Evolutionary conservation across 805 yeast genomes (phyloP), one percentile per base, ranked within the genome.

Genomic region (Candida ficus): DNA sequence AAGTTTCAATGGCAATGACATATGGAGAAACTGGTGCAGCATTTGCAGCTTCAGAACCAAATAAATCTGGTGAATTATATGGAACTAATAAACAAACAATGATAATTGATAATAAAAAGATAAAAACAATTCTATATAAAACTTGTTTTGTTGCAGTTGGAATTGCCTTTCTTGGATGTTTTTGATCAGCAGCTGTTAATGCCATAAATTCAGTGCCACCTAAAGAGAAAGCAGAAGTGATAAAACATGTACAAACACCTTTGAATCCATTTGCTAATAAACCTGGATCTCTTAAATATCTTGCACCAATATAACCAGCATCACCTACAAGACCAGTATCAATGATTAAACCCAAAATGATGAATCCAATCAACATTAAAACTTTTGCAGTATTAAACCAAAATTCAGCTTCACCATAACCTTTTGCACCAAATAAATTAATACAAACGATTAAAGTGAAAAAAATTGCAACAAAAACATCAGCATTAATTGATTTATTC

Each of bases 371-470:
- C 38, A 80, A 71, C 59, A 83, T 78, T 16, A 68, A 35, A n/a
- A 78, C 73, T 57, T 80, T 80, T 41, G 73, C 63, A 17, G 66
- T 35, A 39, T 80, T 74, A 50, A 80, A 71, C 33, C 75, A 54
- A 49, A 74, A 78, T 59, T 80, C 87, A 26, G 79, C 78, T 60
- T 80, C 87, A 60, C 85, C 86, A 52, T 78, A 80, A 43, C 84
- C 84, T 50, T 64, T 68, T 28, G 78, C 80, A 50, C 86, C 85
- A 37, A 48, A 72, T 41, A 79, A 60, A 57, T 80, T 79, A 44
- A 79, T 73, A 29, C 60, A 44, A 25, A 75, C 56, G 44, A 80
- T 70, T 23, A 75, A 52, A 4, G 64, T 66, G 52, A 69, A 80
- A 50, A 80, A 78, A 28, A 78, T 68, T 2, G 73, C 68, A 27